These are phyloP conservation scores for Tympanopsis confertula DNA, from an alignment of 2,329 filamentous ascomycete genomes.

Conservation along the genomic window DNA sequence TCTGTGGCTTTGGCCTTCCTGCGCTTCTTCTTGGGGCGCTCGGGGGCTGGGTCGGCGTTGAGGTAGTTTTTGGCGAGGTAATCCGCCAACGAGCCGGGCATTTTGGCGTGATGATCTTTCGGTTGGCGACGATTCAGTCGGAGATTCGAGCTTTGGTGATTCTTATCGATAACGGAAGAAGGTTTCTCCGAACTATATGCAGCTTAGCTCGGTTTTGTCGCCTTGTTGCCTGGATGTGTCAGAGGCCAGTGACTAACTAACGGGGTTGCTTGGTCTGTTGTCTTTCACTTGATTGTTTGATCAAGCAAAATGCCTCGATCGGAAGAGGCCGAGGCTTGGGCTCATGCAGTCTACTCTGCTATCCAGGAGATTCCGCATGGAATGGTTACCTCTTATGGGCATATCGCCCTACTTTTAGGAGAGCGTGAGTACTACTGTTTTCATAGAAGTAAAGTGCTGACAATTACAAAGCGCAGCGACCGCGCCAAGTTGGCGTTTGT, in stretches of 20 bases:
- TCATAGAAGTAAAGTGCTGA: background rate
- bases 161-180: no score
- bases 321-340: constrained; percentile 39
- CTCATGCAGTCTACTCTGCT: constrained; percentile 32
- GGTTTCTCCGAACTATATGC: no score
- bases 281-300: no score
- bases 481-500: constrained; percentile 49
- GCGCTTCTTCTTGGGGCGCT: constrained; percentile 43
- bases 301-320: constrained; percentile 29
- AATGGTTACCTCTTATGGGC: constrained; percentile 48
- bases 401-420: constrained; percentile 49
- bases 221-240: no score
- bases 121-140: no score
- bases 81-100: constrained; percentile 42
- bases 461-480: constrained; percentile 21
- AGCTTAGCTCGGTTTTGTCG: no score
- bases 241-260: no score
- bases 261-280: no score
- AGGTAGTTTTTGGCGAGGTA: constrained; percentile 59
- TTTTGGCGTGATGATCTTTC: no score
- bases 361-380: constrained; percentile 34
- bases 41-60: constrained; percentile 39
- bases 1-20: constrained; percentile 34
- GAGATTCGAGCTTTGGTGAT: no score
- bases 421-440: constrained; percentile 32